phyloP scores from a whole-genome alignment of 192 early-diverging fungal genomes.

The Pilaira anomala region DNA sequence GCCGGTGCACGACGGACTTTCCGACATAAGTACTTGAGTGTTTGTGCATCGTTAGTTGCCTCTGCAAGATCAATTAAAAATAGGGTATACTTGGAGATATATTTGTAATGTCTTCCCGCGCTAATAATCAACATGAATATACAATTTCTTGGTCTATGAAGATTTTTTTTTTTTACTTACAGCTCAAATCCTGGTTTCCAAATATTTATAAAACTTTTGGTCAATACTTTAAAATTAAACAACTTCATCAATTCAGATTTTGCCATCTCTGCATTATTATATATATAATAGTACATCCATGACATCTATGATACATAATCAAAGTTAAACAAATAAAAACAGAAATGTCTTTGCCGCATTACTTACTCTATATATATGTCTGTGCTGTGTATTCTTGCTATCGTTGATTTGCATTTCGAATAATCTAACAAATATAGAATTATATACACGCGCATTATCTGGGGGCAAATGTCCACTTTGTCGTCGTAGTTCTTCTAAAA shows the following conservation, averaged over 20 bases:
- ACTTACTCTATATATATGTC: conserved; percentile 62
- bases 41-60: conserved; percentile 55
- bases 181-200: conserved; percentile 81
- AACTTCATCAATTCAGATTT: conserved; percentile 56
- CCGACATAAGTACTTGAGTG: conserved; percentile 50
- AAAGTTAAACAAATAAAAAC: background rate
- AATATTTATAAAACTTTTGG: conserved; percentile 60
- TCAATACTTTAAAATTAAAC: conserved; percentile 55
- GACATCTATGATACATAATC: conserved; percentile 45
- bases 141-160: background rate
- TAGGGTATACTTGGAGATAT: conserved; percentile 64
- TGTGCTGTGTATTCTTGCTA: conserved; percentile 70
- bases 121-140: conserved; percentile 28
- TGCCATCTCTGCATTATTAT: conserved; percentile 53
- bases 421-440: conserved; percentile 45
- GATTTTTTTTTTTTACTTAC: conserved; percentile 26
- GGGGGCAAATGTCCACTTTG: background rate
- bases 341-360: background rate
- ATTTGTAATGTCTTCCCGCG: conserved; percentile 74
- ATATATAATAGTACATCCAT: conserved; percentile 59
- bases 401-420: conserved; percentile 54
- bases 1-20: conserved; percentile 52
- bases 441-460: conserved; percentile 35
- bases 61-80: conserved; percentile 60
- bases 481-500: background rate